Base-by-base conservation (phyloP, 192 early-diverging fungal species). In the Funneliformis mosseae region DNA sequence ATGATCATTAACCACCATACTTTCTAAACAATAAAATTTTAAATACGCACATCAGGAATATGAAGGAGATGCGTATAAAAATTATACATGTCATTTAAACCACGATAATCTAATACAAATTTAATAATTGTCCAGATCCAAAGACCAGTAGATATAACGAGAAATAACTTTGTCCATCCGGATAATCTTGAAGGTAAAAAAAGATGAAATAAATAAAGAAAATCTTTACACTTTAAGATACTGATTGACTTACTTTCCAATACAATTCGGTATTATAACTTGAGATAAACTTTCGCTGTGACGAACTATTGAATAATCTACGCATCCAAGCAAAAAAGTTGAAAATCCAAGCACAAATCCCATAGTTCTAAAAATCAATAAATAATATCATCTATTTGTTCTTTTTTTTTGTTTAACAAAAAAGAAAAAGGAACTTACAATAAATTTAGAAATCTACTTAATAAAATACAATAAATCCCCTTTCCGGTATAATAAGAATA, bases 401-500 rank as follows among this genome's bases (percentile, higher is more conserved):
- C n/a, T 43, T 18, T 74, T 50, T 55, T 74, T 74, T 74, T 33
- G 12, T 66, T 10, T 41, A 70, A 39, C n/a, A 74, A 41, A n/a
- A 42, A 46, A 66, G 39, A 3, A 12, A n/a, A 39, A 70, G 68
- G n/a, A 59, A 90, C 91, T 88, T 88, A 93, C 91, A 96, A 78
- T 69, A 98, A 86, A 79, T 97, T 95, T 50, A 95, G 83, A 8
- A 93, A 78, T 43, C 94, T 85, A 27, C 90, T 86, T 18, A 99
- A 83, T 23, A 98, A 80, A 21, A 99, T 95, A 50, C 91, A 93
- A 76, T 90, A 88, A 64, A 95, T 86, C 11, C 98, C 98, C 81
- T 97, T 97, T 62, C 97, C 96, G 2, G 84, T 86, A 80, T 93
- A 99, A 85, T 98, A 98, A 12, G 88, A 77, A 80, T 99, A 99